phyloP scores from a whole-genome alignment of 192 early-diverging fungal species.

The Coemansia sp. region DNA sequence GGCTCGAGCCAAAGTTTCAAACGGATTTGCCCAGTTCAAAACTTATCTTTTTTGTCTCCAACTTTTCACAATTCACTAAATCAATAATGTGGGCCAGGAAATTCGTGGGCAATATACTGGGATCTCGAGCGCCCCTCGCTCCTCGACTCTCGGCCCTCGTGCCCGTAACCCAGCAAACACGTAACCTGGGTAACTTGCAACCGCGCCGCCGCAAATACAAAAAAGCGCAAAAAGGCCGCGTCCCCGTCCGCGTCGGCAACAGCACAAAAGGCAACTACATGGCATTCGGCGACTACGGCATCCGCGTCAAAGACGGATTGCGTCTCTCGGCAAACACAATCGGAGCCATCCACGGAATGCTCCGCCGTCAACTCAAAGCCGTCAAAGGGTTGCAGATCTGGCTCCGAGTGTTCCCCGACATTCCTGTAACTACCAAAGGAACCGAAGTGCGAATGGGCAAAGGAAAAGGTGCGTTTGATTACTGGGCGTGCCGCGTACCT shows the following conservation, averaged over 20 bases:
- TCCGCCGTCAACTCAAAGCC: slow-evolving; percentile 78
- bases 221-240: slow-evolving; percentile 87
- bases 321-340: slow-evolving; percentile 82
- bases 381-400: slow-evolving; percentile 85
- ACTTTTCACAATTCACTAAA: neutral
- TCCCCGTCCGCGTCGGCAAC: slow-evolving; percentile 76
- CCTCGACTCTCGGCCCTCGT: neutral
- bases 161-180: slow-evolving; percentile 18
- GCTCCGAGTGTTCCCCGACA: slow-evolving; percentile 88
- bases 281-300: slow-evolving; percentile 87
- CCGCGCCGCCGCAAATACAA: slow-evolving; percentile 80
- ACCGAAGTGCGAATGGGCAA: slow-evolving; percentile 96
- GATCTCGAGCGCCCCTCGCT: neutral
- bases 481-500: slow-evolving; percentile 87
- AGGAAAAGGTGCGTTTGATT: slow-evolving; percentile 93
- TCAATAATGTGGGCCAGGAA: slow-evolving; percentile 42
- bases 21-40: neutral
- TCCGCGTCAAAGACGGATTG: slow-evolving; percentile 82
- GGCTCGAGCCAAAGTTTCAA: neutral
- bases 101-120: slow-evolving; percentile 28
- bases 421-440: slow-evolving; percentile 89
- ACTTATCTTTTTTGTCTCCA: neutral
- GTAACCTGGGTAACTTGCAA: slow-evolving; percentile 67
- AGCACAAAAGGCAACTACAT: slow-evolving; percentile 86
- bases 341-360: slow-evolving; percentile 68